phyloP scores from a whole-genome alignment of 148 eudicot genomes.

The Rheum nobile region DNA sequence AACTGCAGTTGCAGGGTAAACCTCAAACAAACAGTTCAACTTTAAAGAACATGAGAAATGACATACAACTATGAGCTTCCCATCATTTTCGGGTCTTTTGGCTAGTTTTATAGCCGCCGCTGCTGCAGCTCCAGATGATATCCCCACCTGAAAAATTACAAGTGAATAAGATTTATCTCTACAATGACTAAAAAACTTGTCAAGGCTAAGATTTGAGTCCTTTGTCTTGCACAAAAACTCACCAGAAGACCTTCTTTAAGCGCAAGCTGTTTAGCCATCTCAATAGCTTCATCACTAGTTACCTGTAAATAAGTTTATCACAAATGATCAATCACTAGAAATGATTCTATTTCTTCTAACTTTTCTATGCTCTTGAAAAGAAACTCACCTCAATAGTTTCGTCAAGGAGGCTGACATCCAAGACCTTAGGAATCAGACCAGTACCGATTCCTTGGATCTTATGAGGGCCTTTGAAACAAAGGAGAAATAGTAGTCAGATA shows the following conservation, averaged over 20 bases:
- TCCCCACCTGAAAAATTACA: slow-evolving; percentile 43
- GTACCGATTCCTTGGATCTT: slow-evolving; percentile 79
- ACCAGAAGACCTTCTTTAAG: slow-evolving; percentile 46
- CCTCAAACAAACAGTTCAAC: not conserved
- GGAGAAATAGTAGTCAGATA: not conserved
- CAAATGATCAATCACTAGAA: not conserved
- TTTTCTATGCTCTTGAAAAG: not conserved
- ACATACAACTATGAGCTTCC: slow-evolving; percentile 67
- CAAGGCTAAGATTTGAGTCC: not conserved
- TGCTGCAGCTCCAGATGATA: slow-evolving; percentile 82
- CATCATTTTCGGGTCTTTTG: slow-evolving; percentile 60
- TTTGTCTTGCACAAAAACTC: slow-evolving; percentile 2
- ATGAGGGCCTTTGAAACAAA: slow-evolving; percentile 41
- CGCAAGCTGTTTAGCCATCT: slow-evolving; percentile 29
- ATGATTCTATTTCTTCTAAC: not conserved
- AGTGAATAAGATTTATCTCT: not conserved
- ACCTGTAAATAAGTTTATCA: slow-evolving; percentile 5
- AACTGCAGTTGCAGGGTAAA: too few relatives aligned
- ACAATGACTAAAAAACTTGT: not conserved
- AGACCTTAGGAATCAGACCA: slow-evolving; percentile 46
- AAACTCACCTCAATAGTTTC: slow-evolving; percentile 47
- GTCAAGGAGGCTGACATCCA: slow-evolving; percentile 41
- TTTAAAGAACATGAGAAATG: not conserved
- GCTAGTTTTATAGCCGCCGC: slow-evolving; percentile 61
- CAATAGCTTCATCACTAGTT: slow-evolving; percentile 18